These are phyloP conservation scores for Achaetomiella virescens DNA, from an alignment of 495 filamentous ascomycete species.

Conservation along the genomic window DNA sequence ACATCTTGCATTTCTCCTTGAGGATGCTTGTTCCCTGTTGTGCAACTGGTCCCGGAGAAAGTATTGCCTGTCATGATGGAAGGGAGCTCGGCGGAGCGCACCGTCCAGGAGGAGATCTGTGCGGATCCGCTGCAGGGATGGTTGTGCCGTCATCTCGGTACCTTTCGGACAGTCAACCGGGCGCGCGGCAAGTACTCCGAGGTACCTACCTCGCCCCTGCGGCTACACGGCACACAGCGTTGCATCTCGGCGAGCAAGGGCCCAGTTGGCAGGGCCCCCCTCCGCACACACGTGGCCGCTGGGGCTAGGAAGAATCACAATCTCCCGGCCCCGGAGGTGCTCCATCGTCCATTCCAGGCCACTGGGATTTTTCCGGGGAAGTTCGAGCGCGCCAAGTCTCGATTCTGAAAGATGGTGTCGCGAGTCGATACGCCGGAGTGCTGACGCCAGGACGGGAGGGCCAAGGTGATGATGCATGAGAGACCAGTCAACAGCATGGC, in stretches of 20 bases:
- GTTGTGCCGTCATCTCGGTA: not conserved
- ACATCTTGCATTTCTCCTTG: not conserved
- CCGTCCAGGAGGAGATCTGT: constrained; percentile 1
- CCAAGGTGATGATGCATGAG: not conserved
- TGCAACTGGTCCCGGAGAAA: not conserved
- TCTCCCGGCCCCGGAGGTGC: constrained; percentile 27
- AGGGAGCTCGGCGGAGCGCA: not conserved
- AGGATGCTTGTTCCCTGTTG: not conserved
- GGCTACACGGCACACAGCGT: constrained; percentile 7
- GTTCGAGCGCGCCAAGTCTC: not conserved
- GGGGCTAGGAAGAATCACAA: constrained; percentile 34
- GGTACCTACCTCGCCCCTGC: constrained; percentile 8
- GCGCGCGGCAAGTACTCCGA: constrained; percentile 7
- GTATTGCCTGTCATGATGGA: no score
- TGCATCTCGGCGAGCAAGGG: constrained; percentile 6
- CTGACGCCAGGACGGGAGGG: not conserved
- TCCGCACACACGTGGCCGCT: constrained; percentile 38
- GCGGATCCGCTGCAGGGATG: constrained; percentile 14
- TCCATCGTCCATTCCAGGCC: not conserved
- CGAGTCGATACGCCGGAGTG: not conserved
- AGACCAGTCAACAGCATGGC: not conserved
- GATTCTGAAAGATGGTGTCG: not conserved
- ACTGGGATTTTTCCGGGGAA: not conserved
- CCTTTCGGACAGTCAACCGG: no score
- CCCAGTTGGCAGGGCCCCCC: constrained; percentile 3